phyloP scores from a whole-genome alignment of 2,329 filamentous ascomycete species.

The Trichoderma koningiopsis region DNA sequence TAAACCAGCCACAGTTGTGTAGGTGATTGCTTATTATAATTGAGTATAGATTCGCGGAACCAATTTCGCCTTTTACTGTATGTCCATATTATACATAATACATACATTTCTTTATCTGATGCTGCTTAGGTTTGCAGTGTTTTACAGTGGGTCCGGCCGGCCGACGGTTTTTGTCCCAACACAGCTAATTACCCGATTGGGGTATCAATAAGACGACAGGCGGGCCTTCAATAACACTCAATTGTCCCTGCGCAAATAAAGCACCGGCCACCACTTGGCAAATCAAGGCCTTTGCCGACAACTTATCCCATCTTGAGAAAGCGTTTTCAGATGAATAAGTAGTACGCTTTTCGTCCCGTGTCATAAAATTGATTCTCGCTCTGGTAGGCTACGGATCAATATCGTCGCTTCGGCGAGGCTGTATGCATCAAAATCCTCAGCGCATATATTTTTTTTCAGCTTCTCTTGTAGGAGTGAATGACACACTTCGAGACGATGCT shows the following conservation, averaged over 20 bases:
- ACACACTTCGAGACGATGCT: not conserved
- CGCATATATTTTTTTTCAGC: not conserved
- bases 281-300: not conserved
- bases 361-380: not conserved
- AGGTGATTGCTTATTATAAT: too few species aligned
- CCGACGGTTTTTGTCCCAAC: not conserved
- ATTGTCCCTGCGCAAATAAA: not conserved
- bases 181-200: slow-evolving; percentile 22
- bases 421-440: not conserved
- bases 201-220: slow-evolving; percentile 25
- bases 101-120: not conserved
- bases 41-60: too few species aligned
- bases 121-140: not conserved
- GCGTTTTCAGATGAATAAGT: not conserved
- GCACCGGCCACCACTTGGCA: not conserved
- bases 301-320: not conserved
- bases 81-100: too few species aligned
- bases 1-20: too few species aligned
- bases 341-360: not conserved
- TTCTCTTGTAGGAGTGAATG: not conserved
- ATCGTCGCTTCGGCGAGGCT: not conserved
- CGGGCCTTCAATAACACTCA: slow-evolving; percentile 28
- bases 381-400: not conserved
- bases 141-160: not conserved
- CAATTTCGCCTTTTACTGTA: not conserved